Evolutionary conservation across 2,329 filamentous ascomycete species (phyloP).

Genomic region (Leptographium radiaticola): DNA sequence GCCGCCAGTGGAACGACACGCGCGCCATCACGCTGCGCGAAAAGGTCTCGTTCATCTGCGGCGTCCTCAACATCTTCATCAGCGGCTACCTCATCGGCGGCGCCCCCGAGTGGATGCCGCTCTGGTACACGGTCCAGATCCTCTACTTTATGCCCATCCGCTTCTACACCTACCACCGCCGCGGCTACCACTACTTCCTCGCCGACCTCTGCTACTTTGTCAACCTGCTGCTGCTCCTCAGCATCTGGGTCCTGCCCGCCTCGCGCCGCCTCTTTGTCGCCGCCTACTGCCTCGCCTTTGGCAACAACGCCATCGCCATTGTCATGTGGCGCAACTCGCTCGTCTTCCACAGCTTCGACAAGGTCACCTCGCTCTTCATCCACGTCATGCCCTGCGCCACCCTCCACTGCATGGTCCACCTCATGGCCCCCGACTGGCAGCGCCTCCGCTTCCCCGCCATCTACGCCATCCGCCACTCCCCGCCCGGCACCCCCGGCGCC

Average conservation of each 20-base stretch:
- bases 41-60: conserved; percentile 92
- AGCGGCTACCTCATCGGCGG: conserved; percentile 88
- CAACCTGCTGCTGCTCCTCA: conserved; percentile 71
- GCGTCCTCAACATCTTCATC: conserved; percentile 94
- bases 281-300: conserved; percentile 82
- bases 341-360: conserved; percentile 97
- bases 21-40: conserved; percentile 80
- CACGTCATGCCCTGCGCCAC: conserved; percentile 98
- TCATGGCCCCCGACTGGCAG: conserved; percentile 55
- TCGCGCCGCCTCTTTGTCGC: conserved; percentile 89
- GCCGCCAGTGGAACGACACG: conserved; percentile 76
- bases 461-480: conserved; percentile 60
- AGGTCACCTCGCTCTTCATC: conserved; percentile 96
- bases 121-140: conserved; percentile 83
- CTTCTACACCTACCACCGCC: conserved; percentile 78
- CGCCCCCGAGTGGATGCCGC: conserved; percentile 72
- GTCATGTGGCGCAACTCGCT: conserved; percentile 99
- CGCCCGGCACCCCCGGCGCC: conserved; percentile 60
- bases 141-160: conserved; percentile 96
- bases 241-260: conserved; percentile 78
- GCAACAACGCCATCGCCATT: conserved; percentile 95
- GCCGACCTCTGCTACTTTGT: conserved; percentile 98
- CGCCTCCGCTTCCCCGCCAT: conserved; percentile 68
- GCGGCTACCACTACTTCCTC: conserved; percentile 92
- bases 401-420: conserved; percentile 82